Conservation (phyloP, 2,329 filamentous ascomycete species). For the Trichophyton mentagrophytes region DNA sequence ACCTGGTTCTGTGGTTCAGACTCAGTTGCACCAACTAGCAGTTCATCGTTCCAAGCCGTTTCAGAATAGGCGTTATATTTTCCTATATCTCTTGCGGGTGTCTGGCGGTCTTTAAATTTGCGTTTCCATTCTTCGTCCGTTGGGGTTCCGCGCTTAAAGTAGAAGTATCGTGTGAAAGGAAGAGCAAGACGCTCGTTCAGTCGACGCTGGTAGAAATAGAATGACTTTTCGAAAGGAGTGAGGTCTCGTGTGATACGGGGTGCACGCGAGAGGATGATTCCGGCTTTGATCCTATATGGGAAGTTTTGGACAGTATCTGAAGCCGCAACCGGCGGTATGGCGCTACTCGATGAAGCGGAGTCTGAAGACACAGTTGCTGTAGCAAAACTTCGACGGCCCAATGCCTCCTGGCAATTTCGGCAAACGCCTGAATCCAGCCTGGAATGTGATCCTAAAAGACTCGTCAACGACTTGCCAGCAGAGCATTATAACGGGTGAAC, state of each 20-base stretch:
- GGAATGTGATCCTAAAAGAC: slow-evolving; percentile 21
- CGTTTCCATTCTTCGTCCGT: slow-evolving; percentile 79
- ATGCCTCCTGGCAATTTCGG: slow-evolving; percentile 32
- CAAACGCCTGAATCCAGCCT: slow-evolving; percentile 30
- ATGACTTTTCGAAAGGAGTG: slow-evolving; percentile 80
- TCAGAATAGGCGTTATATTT: slow-evolving; percentile 62
- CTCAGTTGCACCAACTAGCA: slow-evolving; percentile 59
- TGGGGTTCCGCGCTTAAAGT: slow-evolving; percentile 84
- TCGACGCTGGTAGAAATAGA: slow-evolving; percentile 93
- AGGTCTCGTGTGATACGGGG: slow-evolving; percentile 75
- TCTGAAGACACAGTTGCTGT: slow-evolving; percentile 26
- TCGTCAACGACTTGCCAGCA: slow-evolving; percentile 8
- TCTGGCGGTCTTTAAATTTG: slow-evolving; percentile 64
- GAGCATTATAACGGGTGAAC: slow-evolving; percentile 11
- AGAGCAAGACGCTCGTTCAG: slow-evolving; percentile 83
- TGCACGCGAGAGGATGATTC: slow-evolving; percentile 75
- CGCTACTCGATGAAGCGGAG: background rate
- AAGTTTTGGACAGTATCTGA: slow-evolving; percentile 10
- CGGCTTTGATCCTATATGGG: slow-evolving; percentile 43
- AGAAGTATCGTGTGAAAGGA: slow-evolving; percentile 82
- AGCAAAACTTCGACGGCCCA: slow-evolving; percentile 29
- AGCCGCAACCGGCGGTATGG: background rate
- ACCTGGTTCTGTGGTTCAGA: slow-evolving; percentile 52
- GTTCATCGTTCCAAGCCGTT: slow-evolving; percentile 83
- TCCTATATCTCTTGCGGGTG: slow-evolving; percentile 73